phyloP scores from a whole-genome alignment of 208 protist species.

The Vickermania ingenoplastis region DNA sequence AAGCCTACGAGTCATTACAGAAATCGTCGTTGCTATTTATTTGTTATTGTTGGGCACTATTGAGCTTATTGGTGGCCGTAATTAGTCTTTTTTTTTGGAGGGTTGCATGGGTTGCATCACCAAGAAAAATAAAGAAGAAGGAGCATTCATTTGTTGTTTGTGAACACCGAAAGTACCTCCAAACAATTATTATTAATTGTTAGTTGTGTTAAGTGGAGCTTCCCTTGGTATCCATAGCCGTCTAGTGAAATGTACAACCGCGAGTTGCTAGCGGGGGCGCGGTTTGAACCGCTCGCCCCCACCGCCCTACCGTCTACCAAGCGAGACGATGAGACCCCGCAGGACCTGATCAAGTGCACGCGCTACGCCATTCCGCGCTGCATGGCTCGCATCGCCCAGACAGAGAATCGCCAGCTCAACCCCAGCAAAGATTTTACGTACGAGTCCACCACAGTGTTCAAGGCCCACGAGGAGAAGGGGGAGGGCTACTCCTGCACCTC shows the following conservation, averaged over 20 bases:
- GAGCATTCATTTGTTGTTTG: too few relatives aligned
- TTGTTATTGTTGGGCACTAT: too few relatives aligned
- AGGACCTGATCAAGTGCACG: constrained; percentile 65
- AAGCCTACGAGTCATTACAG: too few relatives aligned
- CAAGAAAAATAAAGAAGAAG: too few relatives aligned
- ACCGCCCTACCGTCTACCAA: not conserved
- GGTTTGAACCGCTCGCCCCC: not conserved
- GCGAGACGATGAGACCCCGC: constrained; percentile 27
- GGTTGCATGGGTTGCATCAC: too few relatives aligned
- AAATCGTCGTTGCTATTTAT: too few relatives aligned
- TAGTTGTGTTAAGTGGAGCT: too few relatives aligned
- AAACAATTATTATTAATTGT: too few relatives aligned
- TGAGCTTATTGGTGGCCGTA: too few relatives aligned
- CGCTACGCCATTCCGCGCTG: constrained; percentile 66
- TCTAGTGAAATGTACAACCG: constrained; percentile 46
- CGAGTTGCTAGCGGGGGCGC: constrained; percentile 25
- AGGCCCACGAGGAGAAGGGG: not conserved
- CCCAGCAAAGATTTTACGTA: constrained; percentile 75
- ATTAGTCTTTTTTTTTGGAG: too few relatives aligned
- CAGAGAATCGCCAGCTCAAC: constrained; percentile 74
- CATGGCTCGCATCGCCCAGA: constrained; percentile 73
- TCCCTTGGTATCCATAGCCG: too few relatives aligned
- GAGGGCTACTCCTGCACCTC: not conserved
- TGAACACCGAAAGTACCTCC: too few relatives aligned
- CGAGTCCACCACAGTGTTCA: constrained; percentile 45